Percentiles rank a stretch among this genome's conserved stretches.
Conservation (phyloP, 73 alveolate genomes). For the Paraurostyla sp. region DNA sequence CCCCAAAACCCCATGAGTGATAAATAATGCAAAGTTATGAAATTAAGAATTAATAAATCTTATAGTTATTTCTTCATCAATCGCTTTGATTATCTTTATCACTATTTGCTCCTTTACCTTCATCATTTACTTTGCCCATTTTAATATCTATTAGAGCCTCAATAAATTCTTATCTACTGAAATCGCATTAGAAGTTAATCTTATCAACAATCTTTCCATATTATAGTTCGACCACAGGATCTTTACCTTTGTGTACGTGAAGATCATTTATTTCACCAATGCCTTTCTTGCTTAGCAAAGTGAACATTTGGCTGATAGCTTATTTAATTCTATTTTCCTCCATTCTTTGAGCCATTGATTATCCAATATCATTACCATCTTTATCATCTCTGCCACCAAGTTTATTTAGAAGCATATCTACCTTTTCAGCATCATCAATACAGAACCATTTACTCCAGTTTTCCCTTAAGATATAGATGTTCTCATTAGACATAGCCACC, state of each 20-base stretch:
- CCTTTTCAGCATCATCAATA: conserved; percentile 26
- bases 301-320: neutral
- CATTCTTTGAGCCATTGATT: conserved; percentile 28
- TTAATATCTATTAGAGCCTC: conserved; percentile 46
- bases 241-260: conserved; percentile 64
- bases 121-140: neutral
- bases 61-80: too few species aligned
- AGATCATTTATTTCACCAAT: conserved; percentile 11
- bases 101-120: neutral
- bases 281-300: neutral
- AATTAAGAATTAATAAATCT: neutral
- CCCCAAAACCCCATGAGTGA: conserved; percentile 1
- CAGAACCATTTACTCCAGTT: conserved; percentile 52
- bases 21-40: neutral
- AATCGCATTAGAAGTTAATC: conserved; percentile 30
- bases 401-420: neutral
- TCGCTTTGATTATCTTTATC: neutral
- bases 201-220: conserved; percentile 13
- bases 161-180: conserved; percentile 28
- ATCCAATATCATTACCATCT: conserved; percentile 19
- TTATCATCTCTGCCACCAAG: neutral
- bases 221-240: conserved; percentile 45
- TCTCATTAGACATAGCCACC: neutral
- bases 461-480: conserved; percentile 17
- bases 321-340: conserved; percentile 25